A percentile compares a stretch with the other conserved stretches of the same genome.
These are phyloP conservation scores for Leccinum pachyderme DNA, from an alignment of 1,284 basidiomycete species.

Conservation along the genomic window DNA sequence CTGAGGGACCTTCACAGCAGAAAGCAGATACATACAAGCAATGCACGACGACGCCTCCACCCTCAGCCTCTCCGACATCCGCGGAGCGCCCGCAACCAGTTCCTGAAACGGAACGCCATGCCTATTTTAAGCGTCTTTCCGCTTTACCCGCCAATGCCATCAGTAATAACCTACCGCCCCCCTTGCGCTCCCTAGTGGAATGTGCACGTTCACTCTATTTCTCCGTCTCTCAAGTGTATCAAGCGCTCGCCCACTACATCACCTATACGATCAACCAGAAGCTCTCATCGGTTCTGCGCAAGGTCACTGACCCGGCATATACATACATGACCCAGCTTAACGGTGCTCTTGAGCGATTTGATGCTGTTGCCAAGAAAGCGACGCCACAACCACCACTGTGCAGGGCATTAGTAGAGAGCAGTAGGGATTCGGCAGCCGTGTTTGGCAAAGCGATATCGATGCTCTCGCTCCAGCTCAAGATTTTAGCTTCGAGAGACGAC, in stretches of 20 bases:
- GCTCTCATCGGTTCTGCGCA: conserved; percentile 76
- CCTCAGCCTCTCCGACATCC: conserved; percentile 45
- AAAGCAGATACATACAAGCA: conserved; percentile 21
- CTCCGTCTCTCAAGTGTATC: conserved; percentile 89
- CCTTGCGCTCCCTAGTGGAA: conserved; percentile 79
- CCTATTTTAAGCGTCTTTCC: conserved; percentile 89
- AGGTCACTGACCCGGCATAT: conserved; percentile 85
- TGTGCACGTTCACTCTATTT: conserved; percentile 91
- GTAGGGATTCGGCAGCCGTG: conserved; percentile 81
- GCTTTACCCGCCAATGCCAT: conserved; percentile 64
- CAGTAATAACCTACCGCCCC: conserved; percentile 69
- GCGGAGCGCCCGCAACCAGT: conserved; percentile 46
- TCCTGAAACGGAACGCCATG: conserved; percentile 81
- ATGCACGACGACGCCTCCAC: conserved; percentile 38
- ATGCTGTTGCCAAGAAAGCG: conserved; percentile 73
- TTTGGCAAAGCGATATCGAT: conserved; percentile 89
- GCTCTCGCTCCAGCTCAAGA: conserved; percentile 78
- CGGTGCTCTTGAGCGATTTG: conserved; percentile 89
- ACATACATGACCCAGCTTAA: conserved; percentile 84
- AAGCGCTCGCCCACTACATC: conserved; percentile 87
- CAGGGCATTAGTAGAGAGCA: conserved; percentile 78
- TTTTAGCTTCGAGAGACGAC: conserved; percentile 76
- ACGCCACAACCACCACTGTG: conserved; percentile 74
- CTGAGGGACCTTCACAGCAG: conserved; percentile 26
- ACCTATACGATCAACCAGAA: conserved; percentile 85